Evolutionary conservation across 1,284 basidiomycete genomes (phyloP).

Genomic region (Dichomitus squalens): DNA sequence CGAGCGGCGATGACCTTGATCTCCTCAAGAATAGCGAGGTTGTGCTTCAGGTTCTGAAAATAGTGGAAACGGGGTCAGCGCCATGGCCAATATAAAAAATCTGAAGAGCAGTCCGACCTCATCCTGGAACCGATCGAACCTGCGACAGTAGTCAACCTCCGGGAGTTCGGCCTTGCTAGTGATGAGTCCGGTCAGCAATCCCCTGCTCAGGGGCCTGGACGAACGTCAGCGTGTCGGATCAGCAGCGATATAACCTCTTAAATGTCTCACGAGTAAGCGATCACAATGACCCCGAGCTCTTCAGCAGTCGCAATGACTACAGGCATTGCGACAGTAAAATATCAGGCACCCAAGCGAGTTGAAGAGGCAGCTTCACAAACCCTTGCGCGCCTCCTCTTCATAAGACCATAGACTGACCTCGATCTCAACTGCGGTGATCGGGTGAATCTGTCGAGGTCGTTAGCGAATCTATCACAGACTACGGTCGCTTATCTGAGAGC

Average conservation of each 20-base stretch:
- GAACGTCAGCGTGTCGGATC: not conserved
- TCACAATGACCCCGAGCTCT: slow-evolving; percentile 52
- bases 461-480: not conserved
- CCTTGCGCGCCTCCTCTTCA: slow-evolving; percentile 47
- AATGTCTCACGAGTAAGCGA: slow-evolving; percentile 49
- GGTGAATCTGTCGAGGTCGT: slow-evolving; percentile 35
- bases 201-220: slow-evolving; percentile 51
- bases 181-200: slow-evolving; percentile 55
- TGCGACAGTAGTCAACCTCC: slow-evolving; percentile 7
- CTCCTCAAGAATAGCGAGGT: slow-evolving; percentile 5
- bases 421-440: slow-evolving; percentile 52
- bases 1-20: slow-evolving; percentile 39
- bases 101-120: slow-evolving; percentile 3
- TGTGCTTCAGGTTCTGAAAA: slow-evolving; percentile 5
- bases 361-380: slow-evolving; percentile 17
- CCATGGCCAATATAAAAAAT: no score
- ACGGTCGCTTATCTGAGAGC: not conserved
- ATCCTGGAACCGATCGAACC: slow-evolving; percentile 3
- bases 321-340: not conserved
- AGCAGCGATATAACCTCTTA: no score
- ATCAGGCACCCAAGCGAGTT: not conserved
- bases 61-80: not conserved
- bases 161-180: slow-evolving; percentile 48
- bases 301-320: slow-evolving; percentile 40
- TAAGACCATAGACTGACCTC: no score